Evolutionary conservation across 148 eudicot genomes (phyloP).

Genomic region (Cornus florida): DNA sequence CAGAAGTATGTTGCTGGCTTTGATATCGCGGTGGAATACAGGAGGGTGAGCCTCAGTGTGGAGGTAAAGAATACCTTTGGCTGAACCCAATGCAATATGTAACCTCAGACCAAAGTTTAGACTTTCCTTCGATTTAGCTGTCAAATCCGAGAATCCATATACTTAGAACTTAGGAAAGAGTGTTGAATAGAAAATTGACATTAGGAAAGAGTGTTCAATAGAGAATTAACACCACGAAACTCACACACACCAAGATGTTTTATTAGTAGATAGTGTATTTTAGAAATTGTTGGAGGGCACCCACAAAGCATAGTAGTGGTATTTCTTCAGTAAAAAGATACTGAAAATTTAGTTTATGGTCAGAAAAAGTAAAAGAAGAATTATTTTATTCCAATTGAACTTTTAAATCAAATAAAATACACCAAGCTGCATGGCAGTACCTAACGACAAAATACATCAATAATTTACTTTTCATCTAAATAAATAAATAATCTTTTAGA

Average conservation of each 20-base stretch:
- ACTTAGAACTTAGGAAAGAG: neutral
- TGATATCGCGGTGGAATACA: conserved; percentile 86
- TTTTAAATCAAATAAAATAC: neutral
- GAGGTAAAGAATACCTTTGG: conserved; percentile 82
- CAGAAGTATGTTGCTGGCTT: conserved; percentile 83
- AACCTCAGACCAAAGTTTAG: conserved; percentile 66
- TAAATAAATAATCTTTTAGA: neutral
- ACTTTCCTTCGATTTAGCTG: conserved; percentile 52
- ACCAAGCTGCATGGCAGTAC: neutral
- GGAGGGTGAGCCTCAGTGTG: conserved; percentile 95
- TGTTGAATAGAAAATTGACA: neutral
- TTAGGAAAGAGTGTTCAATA: neutral
- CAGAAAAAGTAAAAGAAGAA: neutral
- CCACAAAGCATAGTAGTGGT: neutral
- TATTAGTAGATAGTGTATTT: neutral
- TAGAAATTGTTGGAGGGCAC: neutral
- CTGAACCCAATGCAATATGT: conserved; percentile 71
- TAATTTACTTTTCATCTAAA: neutral
- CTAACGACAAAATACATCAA: neutral
- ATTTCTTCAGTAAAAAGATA: neutral
- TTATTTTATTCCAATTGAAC: too few relatives aligned
- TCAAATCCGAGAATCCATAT: conserved; percentile 4
- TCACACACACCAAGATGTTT: neutral
- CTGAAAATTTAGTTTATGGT: neutral
- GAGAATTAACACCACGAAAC: neutral